Percentiles rank a stretch among this genome's conserved stretches.
These are phyloP conservation scores for Yamadazyma sp. DNA, from an alignment of 1,139 yeast species.

Conservation along the genomic window DNA sequence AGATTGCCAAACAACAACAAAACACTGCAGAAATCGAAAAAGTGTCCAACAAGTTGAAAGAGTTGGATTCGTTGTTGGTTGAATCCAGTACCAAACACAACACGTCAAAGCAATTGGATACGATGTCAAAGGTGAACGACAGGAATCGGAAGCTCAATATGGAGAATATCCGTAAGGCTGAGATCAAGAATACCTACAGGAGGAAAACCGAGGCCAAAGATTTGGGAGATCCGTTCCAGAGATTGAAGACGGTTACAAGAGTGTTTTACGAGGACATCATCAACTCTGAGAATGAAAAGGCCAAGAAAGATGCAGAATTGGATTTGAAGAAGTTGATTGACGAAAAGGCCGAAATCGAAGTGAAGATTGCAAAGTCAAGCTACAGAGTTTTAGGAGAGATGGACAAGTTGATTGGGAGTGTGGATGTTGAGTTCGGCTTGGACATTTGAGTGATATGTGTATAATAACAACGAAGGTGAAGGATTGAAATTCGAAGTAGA, in stretches of 20 bases:
- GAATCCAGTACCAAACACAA: slow-evolving; percentile 22
- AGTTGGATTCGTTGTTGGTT: slow-evolving; percentile 30
- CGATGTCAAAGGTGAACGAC: slow-evolving; percentile 67
- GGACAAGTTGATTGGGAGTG: slow-evolving; percentile 39
- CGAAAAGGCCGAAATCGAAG: slow-evolving; percentile 40
- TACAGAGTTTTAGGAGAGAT: slow-evolving; percentile 46
- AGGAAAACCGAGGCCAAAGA: slow-evolving; percentile 49
- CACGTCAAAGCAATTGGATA: slow-evolving; percentile 25
- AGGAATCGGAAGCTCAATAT: slow-evolving; percentile 83
- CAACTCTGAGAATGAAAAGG: slow-evolving; percentile 46
- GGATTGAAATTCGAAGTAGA: too few species aligned
- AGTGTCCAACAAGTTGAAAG: slow-evolving; percentile 44
- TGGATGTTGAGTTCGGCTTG: slow-evolving; percentile 30
- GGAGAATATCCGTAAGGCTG: slow-evolving; percentile 78
- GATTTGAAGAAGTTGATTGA: slow-evolving; percentile 36
- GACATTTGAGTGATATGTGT: too few species aligned
- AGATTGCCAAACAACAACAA: slow-evolving; percentile 70
- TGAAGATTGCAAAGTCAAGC: slow-evolving; percentile 40
- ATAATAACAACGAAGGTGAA: too few species aligned
- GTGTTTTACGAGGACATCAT: slow-evolving; percentile 65
- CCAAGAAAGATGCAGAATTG: slow-evolving; percentile 38
- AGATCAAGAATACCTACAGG: slow-evolving; percentile 59
- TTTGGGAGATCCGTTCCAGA: slow-evolving; percentile 82
- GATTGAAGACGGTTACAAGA: slow-evolving; percentile 83
- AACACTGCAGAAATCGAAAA: slow-evolving; percentile 52